A percentile compares a stretch with the other conserved stretches of the same genome.
phyloP scores from a whole-genome alignment of 495 filamentous ascomycete genomes.

The Talaromyces thailandensis region DNA sequence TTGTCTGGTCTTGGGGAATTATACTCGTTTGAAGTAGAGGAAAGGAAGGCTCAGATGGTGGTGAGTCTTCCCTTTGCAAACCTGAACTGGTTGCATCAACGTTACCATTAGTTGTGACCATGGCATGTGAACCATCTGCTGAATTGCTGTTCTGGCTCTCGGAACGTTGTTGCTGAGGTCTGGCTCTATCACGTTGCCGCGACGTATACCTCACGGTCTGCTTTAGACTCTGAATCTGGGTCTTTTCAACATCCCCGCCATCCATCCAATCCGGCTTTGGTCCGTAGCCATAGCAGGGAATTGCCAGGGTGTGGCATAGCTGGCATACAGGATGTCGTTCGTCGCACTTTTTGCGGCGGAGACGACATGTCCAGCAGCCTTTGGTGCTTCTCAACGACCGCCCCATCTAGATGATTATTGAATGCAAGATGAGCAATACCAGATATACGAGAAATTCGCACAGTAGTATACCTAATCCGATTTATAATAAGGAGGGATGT shows the following conservation, averaged over 20 bases:
- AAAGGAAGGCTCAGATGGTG: background rate
- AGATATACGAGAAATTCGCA: background rate
- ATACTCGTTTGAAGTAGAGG: background rate
- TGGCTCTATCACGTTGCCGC: background rate
- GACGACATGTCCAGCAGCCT: conserved; percentile 77
- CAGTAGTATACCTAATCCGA: too few species aligned
- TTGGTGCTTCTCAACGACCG: background rate
- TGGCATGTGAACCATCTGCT: background rate
- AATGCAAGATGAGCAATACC: background rate
- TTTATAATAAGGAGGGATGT: too few species aligned
- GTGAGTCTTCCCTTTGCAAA: background rate
- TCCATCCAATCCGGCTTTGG: conserved; percentile 4
- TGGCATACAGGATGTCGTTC: conserved; percentile 53
- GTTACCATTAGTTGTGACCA: background rate
- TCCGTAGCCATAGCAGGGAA: conserved; percentile 4
- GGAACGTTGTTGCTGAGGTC: background rate
- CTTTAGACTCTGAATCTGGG: background rate
- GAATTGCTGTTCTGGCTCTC: background rate
- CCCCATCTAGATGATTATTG: background rate
- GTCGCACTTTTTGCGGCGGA: conserved; percentile 92
- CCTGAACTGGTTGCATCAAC: background rate
- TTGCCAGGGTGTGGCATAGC: background rate
- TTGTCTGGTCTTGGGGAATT: background rate
- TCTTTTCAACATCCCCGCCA: background rate
- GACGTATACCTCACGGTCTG: conserved; percentile 3